Percentiles rank a stretch among this genome's conserved stretches.
Conservation (phyloP, 2,329 filamentous ascomycete species). For the Cordyceps cicadae region DNA sequence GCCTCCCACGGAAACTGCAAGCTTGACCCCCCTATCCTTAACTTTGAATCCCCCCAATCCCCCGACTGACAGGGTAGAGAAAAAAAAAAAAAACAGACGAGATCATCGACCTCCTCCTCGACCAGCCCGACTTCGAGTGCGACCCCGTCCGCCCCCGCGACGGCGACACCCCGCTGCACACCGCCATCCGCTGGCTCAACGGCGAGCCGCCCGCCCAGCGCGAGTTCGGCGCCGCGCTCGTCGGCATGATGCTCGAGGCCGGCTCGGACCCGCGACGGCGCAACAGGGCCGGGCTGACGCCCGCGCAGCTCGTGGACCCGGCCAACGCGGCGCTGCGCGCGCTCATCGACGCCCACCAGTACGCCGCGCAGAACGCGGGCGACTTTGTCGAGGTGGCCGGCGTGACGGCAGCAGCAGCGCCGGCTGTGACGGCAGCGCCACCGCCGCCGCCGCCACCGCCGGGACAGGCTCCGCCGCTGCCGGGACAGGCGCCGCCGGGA, state of each 20-base stretch:
- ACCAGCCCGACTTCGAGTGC: constrained; percentile 79
- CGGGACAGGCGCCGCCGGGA: constrained; percentile 11
- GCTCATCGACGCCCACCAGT: constrained; percentile 63
- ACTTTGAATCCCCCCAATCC: too few species aligned
- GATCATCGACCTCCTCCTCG: constrained; percentile 71
- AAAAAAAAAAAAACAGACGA: constrained; percentile 49
- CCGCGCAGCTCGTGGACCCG: constrained; percentile 66
- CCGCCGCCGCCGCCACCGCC: constrained; percentile 12
- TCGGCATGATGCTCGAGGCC: constrained; percentile 76
- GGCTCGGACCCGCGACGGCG: constrained; percentile 50
- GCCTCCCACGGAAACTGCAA: constrained; percentile 77
- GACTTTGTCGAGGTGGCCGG: constrained; percentile 42
- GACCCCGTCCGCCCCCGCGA: constrained; percentile 66
- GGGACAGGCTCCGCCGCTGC: constrained; percentile 16
- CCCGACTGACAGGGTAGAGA: background rate
- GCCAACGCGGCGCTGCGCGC: constrained; percentile 53
- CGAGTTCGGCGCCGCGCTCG: constrained; percentile 55
- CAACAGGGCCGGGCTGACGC: constrained; percentile 67
- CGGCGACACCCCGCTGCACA: constrained; percentile 71
- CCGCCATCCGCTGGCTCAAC: constrained; percentile 70
- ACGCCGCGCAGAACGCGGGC: constrained; percentile 48
- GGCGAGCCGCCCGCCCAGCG: constrained; percentile 53
- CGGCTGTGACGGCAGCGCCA: constrained; percentile 2
- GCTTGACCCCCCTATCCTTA: constrained; percentile 21
- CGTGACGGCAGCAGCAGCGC: constrained; percentile 12